Conservation (phyloP, 176 grass and related monocot genomes). For the Avena atlantica region DNA sequence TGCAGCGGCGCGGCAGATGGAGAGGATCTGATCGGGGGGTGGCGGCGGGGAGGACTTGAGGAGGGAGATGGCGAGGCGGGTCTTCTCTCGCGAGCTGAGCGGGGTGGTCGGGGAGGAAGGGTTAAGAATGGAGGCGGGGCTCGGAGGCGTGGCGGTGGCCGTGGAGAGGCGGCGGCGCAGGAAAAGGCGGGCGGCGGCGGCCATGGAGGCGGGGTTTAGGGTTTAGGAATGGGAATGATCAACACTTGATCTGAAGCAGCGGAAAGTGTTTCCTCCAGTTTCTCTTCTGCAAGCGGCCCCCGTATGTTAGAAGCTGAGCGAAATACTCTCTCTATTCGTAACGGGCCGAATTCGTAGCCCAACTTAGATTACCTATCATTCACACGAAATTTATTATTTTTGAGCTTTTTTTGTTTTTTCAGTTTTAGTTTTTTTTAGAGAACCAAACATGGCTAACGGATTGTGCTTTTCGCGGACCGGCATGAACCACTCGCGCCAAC, state of each 20-base stretch:
- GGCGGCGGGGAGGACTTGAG: slow-evolving; percentile 71
- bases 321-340: neutral
- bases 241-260: neutral
- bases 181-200: slow-evolving; percentile 52
- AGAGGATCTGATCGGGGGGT: slow-evolving; percentile 71
- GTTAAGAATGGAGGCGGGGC: slow-evolving; percentile 70
- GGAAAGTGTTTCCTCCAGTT: neutral
- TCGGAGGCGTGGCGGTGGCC: slow-evolving; percentile 33
- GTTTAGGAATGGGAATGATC: slow-evolving; percentile 25
- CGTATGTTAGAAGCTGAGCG: neutral
- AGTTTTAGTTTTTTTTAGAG: too few species aligned
- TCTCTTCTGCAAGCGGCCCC: neutral
- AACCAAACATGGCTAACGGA: too few species aligned
- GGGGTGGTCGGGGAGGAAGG: slow-evolving; percentile 59
- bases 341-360: neutral
- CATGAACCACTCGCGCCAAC: too few species aligned
- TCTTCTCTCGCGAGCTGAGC: slow-evolving; percentile 69
- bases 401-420: too few species aligned
- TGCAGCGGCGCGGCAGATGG: slow-evolving; percentile 80
- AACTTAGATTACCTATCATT: neutral
- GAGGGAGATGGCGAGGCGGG: slow-evolving; percentile 75
- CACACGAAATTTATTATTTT: too few species aligned
- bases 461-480: too few species aligned
- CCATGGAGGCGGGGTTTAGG: slow-evolving; percentile 58
- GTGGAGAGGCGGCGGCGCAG: slow-evolving; percentile 50